Evolutionary conservation across 495 filamentous ascomycete species (phyloP).

Genomic region (Trichoderma reesei): DNA sequence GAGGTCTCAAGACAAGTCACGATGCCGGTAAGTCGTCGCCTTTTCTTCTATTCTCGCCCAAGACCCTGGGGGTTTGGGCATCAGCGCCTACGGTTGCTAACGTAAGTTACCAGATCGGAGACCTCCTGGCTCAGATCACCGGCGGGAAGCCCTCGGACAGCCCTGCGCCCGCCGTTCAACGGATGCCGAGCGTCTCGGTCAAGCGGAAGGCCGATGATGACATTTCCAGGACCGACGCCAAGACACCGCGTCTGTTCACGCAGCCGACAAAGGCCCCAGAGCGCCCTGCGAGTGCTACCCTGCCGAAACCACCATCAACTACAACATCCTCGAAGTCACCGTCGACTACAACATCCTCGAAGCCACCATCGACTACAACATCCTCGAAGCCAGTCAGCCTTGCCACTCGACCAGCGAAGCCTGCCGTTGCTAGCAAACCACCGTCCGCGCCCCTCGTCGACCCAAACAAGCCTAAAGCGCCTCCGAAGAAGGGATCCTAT

Average conservation of each 20-base stretch:
- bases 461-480: constrained; percentile 8
- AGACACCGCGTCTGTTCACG: neutral
- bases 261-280: neutral
- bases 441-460: neutral
- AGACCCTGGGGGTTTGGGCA: neutral
- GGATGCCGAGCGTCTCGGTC: constrained; percentile 21
- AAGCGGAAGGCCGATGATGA: constrained; percentile 48
- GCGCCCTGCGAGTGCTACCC: neutral
- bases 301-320: neutral
- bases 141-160: constrained; percentile 30
- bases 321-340: too few relatives aligned
- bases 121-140: constrained; percentile 46
- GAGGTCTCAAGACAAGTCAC: neutral
- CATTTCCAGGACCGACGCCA: constrained; percentile 8
- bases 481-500: constrained; percentile 57
- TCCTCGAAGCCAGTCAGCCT: neutral
- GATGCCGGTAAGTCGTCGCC: constrained; percentile 10
- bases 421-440: neutral
- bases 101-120: constrained; percentile 31
- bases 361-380: neutral
- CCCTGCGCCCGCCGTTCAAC: constrained; percentile 12
- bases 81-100: neutral
- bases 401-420: neutral
- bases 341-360: too few relatives aligned
- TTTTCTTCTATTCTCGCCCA: constrained; percentile 12